Base-by-base conservation (phyloP, 805 yeast genomes). In the Yamadazyma kitorensis region DNA sequence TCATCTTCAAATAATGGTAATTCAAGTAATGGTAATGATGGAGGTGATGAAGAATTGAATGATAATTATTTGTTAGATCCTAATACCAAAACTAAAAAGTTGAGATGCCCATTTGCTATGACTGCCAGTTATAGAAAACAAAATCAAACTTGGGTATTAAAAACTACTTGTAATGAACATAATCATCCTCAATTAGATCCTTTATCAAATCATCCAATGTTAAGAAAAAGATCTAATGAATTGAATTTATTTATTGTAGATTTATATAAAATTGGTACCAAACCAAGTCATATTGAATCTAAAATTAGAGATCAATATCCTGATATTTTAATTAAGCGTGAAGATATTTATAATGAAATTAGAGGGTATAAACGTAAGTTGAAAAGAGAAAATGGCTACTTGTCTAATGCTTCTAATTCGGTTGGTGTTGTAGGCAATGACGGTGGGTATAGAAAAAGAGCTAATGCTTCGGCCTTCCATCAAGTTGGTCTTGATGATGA, bases 111-210 rank as follows among this genome's bases (percentile, higher is more conserved):
- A 16, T 75, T 73, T 51, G 61, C 77, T n/a, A 73, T 75, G 76
- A 74, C 77, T 26, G 80, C 81, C 18, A 64, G 67, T 46, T 73
- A 54, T 48, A 70, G 74, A 18, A 75, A 74, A 46, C 61, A 67
- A 30, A 68, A 64, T 34, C 65, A 67, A 34, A 64, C 60, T 25
- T 75, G 80, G 80, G 69, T 74, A 14, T 55, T 75, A 30, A 66
- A 68, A 35, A 72, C 75, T 10, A 71, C 76, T 8, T 70, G 77
- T 44, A 73, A 73, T 52, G 76, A 72, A 47, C 80, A 75, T 54
- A 75, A 75, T 49, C 80, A 75, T 49, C 77, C 78, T 15, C 76
- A 72, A 47, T 61, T 74, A 41, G 78, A 73, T 45, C 80, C 80
- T 6, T 58, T 74, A 36, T 61, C 70, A 12, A 72, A 69, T 50